Base-by-base conservation (phyloP, 148 eudicot species). In the Drosera capensis region DNA sequence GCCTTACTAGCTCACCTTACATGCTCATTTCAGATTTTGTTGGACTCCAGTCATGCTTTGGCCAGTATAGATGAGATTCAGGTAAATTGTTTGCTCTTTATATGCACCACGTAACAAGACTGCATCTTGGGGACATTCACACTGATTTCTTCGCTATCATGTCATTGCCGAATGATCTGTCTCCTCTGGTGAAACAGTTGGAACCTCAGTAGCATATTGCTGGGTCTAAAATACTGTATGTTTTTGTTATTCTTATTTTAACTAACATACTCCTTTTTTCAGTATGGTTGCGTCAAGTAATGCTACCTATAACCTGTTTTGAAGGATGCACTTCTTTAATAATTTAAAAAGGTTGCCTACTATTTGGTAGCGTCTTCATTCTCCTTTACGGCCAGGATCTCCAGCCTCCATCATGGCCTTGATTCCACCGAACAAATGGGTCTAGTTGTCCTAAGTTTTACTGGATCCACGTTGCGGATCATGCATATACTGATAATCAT, bases 161-260 rank as follows among this genome's bases (percentile, higher is more conserved):
- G 45, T 46, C 41, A 50, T 43, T 80, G 59, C 77, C 84, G 97
- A 75, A 69, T 55, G 95, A 90, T 59, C 87, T 90, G 39, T 90
- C 97, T 59, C 95, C 97, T 55, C 74, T 84, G 14, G 85, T 90
- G 37, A 75, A 71, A 55, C 74, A 64, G 31, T 74, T 90, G 53
- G 93, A 73, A 39, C 97, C 85, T 19, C 56, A 50, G 64, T 68
- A 59, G 14, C 50, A 52, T 47, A 78, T 69, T 20, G 49, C 42
- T 55, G 85, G 46, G 57, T 65, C 76, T 57, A 81, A 64, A 68
- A 90, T 90, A 48, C 97, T 95, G 95, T 90, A 78, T 23, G 95
- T 34, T 44, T 5, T 23, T 2, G 29, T 48, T 28, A 1, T 18
- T 17, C 13, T 24, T 25, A 7, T 42, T 7, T 37, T 80, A 23